phyloP scores from a whole-genome alignment of 768 basidiomycete species.

The Coprinopsis strossmayeri region DNA sequence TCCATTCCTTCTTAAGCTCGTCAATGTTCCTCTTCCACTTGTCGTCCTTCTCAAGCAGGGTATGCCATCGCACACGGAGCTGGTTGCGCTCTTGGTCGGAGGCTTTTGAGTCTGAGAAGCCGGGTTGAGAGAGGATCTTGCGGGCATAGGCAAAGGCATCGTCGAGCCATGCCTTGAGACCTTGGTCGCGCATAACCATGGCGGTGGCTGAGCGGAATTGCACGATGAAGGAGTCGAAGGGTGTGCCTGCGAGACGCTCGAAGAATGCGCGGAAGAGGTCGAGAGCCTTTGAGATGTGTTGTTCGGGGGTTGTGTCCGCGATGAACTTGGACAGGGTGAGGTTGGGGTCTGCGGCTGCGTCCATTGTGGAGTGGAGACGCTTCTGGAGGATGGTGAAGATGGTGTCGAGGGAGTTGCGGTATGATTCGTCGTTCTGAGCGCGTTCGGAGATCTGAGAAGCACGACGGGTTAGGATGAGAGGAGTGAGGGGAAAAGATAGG shows the following conservation, averaged over 20 bases:
- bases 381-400: slow-evolving; percentile 52
- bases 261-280: slow-evolving; percentile 37
- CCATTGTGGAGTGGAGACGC: slow-evolving; percentile 47
- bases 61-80: slow-evolving; percentile 45
- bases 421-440: slow-evolving; percentile 55
- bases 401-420: slow-evolving; percentile 49
- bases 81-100: slow-evolving; percentile 32
- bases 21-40: slow-evolving; percentile 50
- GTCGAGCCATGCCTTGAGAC: slow-evolving; percentile 48
- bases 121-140: slow-evolving; percentile 40
- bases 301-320: slow-evolving; percentile 54
- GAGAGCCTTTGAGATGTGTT: slow-evolving; percentile 53
- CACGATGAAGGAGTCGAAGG: slow-evolving; percentile 42
- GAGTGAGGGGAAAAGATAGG: not conserved
- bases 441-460: slow-evolving; percentile 50
- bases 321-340: slow-evolving; percentile 50
- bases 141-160: slow-evolving; percentile 43
- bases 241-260: slow-evolving; percentile 46
- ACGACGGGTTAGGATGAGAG: not conserved
- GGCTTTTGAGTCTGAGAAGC: slow-evolving; percentile 49
- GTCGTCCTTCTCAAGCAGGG: slow-evolving; percentile 38
- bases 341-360: slow-evolving; percentile 39
- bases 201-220: slow-evolving; percentile 36
- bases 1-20: slow-evolving; percentile 36
- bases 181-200: slow-evolving; percentile 46